These are phyloP conservation scores for Calonectria pseudoreteaudii DNA, from an alignment of 2,329 filamentous ascomycete species.

Conservation along the genomic window DNA sequence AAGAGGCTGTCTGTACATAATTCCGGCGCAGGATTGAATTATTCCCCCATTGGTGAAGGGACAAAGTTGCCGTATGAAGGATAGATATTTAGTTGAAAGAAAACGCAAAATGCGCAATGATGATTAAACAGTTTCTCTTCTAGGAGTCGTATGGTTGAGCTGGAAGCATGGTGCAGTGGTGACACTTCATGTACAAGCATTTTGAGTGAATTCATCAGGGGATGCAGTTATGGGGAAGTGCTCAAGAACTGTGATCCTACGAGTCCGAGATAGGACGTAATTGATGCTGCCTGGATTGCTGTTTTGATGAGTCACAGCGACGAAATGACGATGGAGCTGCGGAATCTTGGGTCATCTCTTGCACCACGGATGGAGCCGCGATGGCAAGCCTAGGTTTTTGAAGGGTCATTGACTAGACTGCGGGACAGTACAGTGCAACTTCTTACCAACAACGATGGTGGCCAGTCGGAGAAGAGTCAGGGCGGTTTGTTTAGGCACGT, in stretches of 20 bases:
- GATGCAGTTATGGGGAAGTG: neutral
- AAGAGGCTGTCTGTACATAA: slow-evolving; percentile 25
- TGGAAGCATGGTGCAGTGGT: neutral
- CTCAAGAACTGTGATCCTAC: neutral
- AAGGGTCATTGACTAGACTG: neutral
- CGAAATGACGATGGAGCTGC: neutral
- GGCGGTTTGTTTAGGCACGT: neutral
- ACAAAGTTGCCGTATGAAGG: slow-evolving; percentile 12
- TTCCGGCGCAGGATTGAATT: slow-evolving; percentile 25
- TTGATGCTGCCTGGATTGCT: neutral
- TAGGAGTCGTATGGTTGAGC: neutral
- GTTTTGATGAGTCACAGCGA: slow-evolving; percentile 1
- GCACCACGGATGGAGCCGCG: neutral
- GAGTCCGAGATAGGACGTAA: neutral
- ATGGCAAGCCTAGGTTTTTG: neutral
- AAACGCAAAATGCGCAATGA: slow-evolving; percentile 17
- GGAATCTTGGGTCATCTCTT: slow-evolving; percentile 7
- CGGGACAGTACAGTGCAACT: neutral
- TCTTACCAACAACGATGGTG: neutral
- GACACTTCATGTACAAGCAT: neutral
- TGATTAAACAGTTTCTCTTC: neutral
- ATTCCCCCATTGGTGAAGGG: slow-evolving; percentile 6
- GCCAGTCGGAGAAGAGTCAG: neutral
- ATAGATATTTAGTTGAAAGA: slow-evolving; percentile 14
- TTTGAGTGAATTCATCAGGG: neutral